Evolutionary conservation across 257 asterid species (phyloP).

Genomic region (Przewalskia tangutica): DNA sequence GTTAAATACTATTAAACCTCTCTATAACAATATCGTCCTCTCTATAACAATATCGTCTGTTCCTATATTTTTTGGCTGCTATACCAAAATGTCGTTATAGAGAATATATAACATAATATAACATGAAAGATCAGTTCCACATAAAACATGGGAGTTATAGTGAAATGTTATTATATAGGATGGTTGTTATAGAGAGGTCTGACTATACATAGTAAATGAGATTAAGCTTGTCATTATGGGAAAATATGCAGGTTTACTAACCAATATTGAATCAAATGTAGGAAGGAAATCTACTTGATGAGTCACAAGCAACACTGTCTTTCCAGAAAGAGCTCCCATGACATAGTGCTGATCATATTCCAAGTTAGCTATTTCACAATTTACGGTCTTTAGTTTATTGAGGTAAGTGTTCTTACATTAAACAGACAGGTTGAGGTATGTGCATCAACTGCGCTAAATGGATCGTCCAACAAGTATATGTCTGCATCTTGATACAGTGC

Average conservation of each 20-base stretch:
- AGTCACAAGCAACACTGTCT: constrained; percentile 32
- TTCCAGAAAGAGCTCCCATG: constrained; percentile 19
- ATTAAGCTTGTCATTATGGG: not conserved
- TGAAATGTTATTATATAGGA: no score
- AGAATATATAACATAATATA: no score
- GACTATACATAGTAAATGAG: not conserved
- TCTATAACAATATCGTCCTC: no score
- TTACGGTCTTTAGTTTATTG: not conserved
- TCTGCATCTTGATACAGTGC: constrained; percentile 30
- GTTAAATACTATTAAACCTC: not conserved
- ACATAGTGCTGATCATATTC: constrained; percentile 22
- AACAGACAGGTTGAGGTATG: constrained; percentile 23
- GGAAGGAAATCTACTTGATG: constrained; percentile 44
- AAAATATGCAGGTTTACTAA: constrained; percentile 1
- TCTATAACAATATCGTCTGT: no score
- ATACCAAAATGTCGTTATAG: no score
- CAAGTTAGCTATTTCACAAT: not conserved
- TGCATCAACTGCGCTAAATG: constrained; percentile 42
- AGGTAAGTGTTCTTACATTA: constrained; percentile 9
- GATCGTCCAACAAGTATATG: constrained; percentile 33
- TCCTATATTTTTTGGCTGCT: no score
- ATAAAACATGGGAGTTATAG: no score
- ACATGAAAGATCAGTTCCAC: no score
- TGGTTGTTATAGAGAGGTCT: no score
- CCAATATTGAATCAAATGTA: constrained; percentile 28